phyloP scores from a whole-genome alignment of 331 rosid genomes.

The Dryas integrifolia region DNA sequence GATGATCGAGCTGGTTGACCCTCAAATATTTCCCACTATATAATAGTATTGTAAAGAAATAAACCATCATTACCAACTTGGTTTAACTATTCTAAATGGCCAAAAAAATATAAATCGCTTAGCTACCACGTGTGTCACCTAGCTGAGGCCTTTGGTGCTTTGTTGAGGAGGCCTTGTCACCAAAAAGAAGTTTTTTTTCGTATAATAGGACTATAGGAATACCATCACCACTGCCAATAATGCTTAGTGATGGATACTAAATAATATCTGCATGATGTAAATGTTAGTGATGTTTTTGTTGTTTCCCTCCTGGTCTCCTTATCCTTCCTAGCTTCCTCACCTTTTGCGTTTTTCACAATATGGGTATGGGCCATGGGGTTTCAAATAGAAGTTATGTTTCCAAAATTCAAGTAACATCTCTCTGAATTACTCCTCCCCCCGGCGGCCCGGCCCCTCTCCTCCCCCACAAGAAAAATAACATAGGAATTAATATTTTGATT shows the following conservation, averaged over 20 bases:
- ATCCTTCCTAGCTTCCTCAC: neutral
- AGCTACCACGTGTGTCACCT: neutral
- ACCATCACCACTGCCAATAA: constrained; percentile 4
- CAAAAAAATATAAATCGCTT: too few relatives aligned
- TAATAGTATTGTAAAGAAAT: neutral
- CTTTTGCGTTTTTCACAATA: constrained; percentile 19
- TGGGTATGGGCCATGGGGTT: constrained; percentile 19
- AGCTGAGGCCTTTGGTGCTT: neutral
- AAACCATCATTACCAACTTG: constrained; percentile 15
- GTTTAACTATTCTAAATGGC: constrained; percentile 4
- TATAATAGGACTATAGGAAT: constrained; percentile 7
- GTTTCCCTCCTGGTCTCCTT: constrained; percentile 8
- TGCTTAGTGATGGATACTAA: constrained; percentile 13
- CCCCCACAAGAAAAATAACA: too few relatives aligned
- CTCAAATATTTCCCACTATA: constrained; percentile 12
- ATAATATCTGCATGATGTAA: constrained; percentile 5
- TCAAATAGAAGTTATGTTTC: constrained; percentile 11
- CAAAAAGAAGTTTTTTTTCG: neutral
- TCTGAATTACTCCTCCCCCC: neutral
- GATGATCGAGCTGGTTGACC: constrained; percentile 21
- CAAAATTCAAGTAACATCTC: constrained; percentile 1
- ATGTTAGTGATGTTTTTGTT: constrained; percentile 19
- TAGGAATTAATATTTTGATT: too few relatives aligned
- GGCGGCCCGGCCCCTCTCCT: too few relatives aligned
- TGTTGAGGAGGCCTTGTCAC: constrained; percentile 12